Evolutionary conservation across 441 rosid genomes (phyloP).

Genomic region (Dalechampia spathulata): DNA sequence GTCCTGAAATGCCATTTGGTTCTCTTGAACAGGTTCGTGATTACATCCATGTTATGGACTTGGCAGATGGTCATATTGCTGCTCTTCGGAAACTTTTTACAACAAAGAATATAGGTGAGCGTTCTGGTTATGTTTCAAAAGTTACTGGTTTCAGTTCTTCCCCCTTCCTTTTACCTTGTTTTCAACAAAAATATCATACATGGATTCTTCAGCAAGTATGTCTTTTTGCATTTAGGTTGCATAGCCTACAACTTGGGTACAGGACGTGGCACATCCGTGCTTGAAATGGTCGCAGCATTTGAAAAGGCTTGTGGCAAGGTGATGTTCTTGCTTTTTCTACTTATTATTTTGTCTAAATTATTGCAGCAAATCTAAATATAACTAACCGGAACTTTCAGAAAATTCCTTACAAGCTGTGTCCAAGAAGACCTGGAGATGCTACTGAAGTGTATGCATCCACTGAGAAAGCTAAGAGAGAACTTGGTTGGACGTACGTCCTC

Average conservation of each 20-base stretch:
- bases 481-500: constrained; percentile 67
- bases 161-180: background rate
- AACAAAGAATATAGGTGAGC: constrained; percentile 45
- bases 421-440: constrained; percentile 91
- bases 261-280: constrained; percentile 85
- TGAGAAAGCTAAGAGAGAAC: constrained; percentile 72
- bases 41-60: constrained; percentile 90
- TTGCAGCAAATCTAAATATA: background rate
- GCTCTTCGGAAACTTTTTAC: constrained; percentile 65
- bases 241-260: constrained; percentile 93
- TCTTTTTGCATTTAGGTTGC: constrained; percentile 41
- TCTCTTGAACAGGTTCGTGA: constrained; percentile 63
- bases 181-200: background rate
- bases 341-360: background rate
- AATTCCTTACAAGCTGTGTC: constrained; percentile 75
- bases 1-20: background rate
- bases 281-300: constrained; percentile 82
- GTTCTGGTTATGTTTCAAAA: background rate
- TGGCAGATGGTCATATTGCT: constrained; percentile 96
- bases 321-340: constrained; percentile 2
- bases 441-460: constrained; percentile 81
- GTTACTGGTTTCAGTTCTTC: background rate
- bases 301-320: constrained; percentile 90
- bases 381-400: constrained; percentile 37
- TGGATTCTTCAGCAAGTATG: background rate